These are phyloP conservation scores for Yamadazyma sp. DNA, from an alignment of 1,139 yeast genomes.

Conservation along the genomic window DNA sequence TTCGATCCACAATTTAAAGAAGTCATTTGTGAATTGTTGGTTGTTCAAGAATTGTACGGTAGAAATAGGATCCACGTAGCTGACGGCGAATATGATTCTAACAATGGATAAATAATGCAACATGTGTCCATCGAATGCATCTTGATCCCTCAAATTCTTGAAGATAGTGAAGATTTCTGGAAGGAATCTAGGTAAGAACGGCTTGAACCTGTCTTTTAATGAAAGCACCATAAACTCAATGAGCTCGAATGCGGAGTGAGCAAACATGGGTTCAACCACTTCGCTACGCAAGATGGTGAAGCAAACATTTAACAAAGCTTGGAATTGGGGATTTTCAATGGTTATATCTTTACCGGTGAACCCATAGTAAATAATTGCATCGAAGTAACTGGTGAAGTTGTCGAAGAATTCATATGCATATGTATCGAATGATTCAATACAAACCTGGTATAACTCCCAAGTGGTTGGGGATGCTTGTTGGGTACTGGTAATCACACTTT, in stretches of 20 bases:
- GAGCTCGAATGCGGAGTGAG: conserved; percentile 41
- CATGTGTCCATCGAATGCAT: conserved; percentile 50
- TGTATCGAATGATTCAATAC: conserved; percentile 50
- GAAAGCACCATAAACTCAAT: conserved; percentile 42
- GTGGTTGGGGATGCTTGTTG: conserved; percentile 43
- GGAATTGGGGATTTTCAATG: conserved; percentile 40
- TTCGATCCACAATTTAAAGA: conserved; percentile 51
- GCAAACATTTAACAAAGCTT: conserved; percentile 38
- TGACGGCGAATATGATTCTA: conserved; percentile 42
- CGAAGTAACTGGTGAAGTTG: conserved; percentile 50
- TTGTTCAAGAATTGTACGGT: conserved; percentile 40
- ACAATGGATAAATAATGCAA: conserved; percentile 47
- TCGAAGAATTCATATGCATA: conserved; percentile 56
- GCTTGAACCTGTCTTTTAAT: conserved; percentile 32
- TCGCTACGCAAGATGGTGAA: conserved; percentile 38
- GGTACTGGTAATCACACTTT: conserved; percentile 44
- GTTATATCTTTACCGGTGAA: conserved; percentile 36
- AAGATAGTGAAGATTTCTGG: conserved; percentile 40
- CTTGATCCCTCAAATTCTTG: conserved; percentile 33
- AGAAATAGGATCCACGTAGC: conserved; percentile 40
- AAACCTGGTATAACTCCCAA: conserved; percentile 46
- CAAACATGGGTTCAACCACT: conserved; percentile 42
- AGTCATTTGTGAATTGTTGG: conserved; percentile 35
- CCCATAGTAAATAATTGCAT: conserved; percentile 48
- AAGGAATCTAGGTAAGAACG: conserved; percentile 36